Base-by-base conservation (phyloP, 73 alveolate genomes). In the Paramecium primaurelia region DNA sequence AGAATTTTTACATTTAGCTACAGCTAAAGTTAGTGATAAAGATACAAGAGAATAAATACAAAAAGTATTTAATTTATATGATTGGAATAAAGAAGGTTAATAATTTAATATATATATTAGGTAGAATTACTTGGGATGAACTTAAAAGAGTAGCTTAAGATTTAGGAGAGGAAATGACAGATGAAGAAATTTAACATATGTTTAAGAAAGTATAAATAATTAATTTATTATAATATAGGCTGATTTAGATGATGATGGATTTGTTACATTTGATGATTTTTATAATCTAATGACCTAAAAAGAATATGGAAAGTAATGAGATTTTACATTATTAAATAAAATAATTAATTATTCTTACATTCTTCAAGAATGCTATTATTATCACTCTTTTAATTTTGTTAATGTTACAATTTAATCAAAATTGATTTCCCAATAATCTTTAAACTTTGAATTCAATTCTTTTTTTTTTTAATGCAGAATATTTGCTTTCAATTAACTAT, bases 91-190 rank as follows among this genome's bases (percentile, higher is more conserved):
- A 22, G 86, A 77, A 14, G 88, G 77, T 51, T 47, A 36, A n/a
- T n/a, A 26, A 71, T 60, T 58, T 49, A 20, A 38, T 87, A 68
- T 95, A 86, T 34, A 34, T 90, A 93, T 64, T 92, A 83, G 99
- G 98, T 37, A 58, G 91, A 26, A 97, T 97, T 71, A 93, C 97
- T 32, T 95, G 97, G 86, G 95, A 96, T 25, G 97, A 96, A 30
- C 95, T 97, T 20, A 94, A 92, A 92, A 92, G 96, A 85, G 97
- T 97, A 6, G 98, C 99, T 2, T 93, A 95, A 91, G 99, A 97
- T 49, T 92, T 97, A 26, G 99, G 99, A 40, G 99, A 96, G 86
- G 98, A 95, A 94, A 97, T 97, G 99, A 95, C 98, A 18, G 99
- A 95, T 85, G 99, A 97, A 91, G 99, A 97, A 92, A 86, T 97